Percentiles rank a stretch among this genome's conserved stretches.
Evolutionary conservation across 1,139 yeast species (phyloP).

Genomic region (Hyphopichia wangnamkhiaoensis): DNA sequence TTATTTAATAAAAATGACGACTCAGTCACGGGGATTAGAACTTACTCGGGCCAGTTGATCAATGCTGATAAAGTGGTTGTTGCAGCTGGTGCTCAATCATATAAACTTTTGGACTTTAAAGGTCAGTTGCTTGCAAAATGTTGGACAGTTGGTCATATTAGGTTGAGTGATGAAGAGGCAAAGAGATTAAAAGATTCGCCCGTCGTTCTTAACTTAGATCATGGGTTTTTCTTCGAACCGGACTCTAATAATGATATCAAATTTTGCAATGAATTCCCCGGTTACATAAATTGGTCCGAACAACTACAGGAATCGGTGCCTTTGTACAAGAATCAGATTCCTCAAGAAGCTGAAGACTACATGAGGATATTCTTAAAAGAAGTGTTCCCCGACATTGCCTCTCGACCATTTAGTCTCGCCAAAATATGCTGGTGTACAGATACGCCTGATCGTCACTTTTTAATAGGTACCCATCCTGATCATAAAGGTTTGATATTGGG

Average conservation of each 20-base stretch:
- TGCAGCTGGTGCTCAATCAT: constrained; percentile 39
- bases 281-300: constrained; percentile 17
- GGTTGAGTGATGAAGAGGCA: constrained; percentile 34
- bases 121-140: constrained; percentile 36
- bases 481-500: constrained; percentile 17
- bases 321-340: constrained; percentile 16
- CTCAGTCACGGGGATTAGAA: constrained; percentile 13
- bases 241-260: constrained; percentile 21
- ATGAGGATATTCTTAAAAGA: constrained; percentile 20
- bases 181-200: constrained; percentile 32
- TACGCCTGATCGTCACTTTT: constrained; percentile 23
- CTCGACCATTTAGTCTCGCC: constrained; percentile 16
- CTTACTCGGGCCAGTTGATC: constrained; percentile 17
- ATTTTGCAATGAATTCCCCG: constrained; percentile 26
- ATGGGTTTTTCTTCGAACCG: constrained; percentile 34
- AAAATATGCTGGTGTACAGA: constrained; percentile 29
- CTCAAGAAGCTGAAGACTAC: constrained; percentile 20
- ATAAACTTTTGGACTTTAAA: constrained; percentile 30
- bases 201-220: constrained; percentile 37
- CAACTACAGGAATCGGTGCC: constrained; percentile 15
- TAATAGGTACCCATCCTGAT: constrained; percentile 21
- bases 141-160: constrained; percentile 42
- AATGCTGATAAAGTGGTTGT: constrained; percentile 30
- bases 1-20: constrained; percentile 9
- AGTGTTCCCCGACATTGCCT: constrained; percentile 19